Conservation (phyloP, 306 rosid genomes). For the Erythrophleum fordii region DNA sequence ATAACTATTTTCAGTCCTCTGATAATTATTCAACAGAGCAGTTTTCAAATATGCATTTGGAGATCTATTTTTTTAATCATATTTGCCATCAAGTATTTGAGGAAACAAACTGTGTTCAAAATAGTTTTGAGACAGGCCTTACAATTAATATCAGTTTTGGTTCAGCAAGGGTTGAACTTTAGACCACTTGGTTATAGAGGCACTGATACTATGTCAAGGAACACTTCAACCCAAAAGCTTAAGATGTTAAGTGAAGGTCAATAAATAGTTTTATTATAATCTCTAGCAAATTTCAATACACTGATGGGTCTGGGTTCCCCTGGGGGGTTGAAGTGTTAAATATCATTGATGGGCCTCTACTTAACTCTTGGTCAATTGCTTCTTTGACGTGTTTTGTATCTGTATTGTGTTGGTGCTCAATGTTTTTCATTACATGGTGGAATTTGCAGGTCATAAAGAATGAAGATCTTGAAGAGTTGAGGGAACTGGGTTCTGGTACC, state of each 20-base stretch:
- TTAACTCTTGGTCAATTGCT: background rate
- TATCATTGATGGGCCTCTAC: constrained; percentile 12
- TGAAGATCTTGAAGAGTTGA: constrained; percentile 73
- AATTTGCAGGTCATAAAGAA: constrained; percentile 57
- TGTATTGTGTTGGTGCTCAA: background rate
- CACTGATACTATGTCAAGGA: background rate
- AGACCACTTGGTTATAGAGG: background rate
- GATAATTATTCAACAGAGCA: background rate
- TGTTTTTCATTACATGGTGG: constrained; percentile 16
- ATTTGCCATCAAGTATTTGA: background rate
- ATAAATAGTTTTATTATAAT: background rate
- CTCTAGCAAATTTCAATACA: background rate
- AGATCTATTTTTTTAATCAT: background rate
- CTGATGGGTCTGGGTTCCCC: background rate
- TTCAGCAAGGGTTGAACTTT: background rate
- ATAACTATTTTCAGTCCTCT: background rate
- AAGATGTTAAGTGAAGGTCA: background rate
- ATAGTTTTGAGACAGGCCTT: background rate
- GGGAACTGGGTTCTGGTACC: constrained; percentile 72
- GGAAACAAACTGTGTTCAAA: background rate
- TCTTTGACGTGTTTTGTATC: constrained; percentile 21
- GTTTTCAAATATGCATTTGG: background rate
- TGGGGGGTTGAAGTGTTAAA: constrained; percentile 3
- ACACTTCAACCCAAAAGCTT: background rate
- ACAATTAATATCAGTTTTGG: constrained; percentile 6